Evolutionary conservation across 805 yeast species (phyloP), one percentile per base, ranked within the genome.

Genomic region (Metahyphopichia silvanorum): DNA sequence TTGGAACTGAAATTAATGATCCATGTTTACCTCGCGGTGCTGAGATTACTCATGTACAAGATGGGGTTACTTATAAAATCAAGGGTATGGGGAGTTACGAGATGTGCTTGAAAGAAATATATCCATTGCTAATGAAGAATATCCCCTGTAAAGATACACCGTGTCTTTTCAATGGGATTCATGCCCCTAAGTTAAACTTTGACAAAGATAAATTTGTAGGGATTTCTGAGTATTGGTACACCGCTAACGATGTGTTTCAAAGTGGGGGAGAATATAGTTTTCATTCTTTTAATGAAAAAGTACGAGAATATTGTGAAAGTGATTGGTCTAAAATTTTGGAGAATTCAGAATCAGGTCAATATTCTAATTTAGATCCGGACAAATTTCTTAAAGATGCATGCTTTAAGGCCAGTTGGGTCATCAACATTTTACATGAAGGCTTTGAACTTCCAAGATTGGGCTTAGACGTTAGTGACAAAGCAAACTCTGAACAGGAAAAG

Each of bases 151-250:
- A 63, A 16, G 96, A 86, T 37, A 80, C 77, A 22, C 98, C 97
- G 2, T 93, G 98, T 57, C 62, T 91, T 20, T 93, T 93, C 55
- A 88, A 89, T 57, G 98, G 98, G 20, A 87, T 87, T 11, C 97
- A 91, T 62, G 96, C 88, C 0, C 98, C 98, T 4, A 75, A 71
- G 19, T 77, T 93, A 39, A 87, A 89, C 60, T 87, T 86, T 51
- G 70, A 72, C 10, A 70, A 70, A 30, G 95, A 87, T 48, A 83
- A 78, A 48, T 89, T 93, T 58, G 83, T 93, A 18, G 98, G 98
- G 0, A 82, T 91, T 15, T 86, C 96, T 6, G 98, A 93, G 58
- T 93, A 87, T 62, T 93, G 98, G 97, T 91, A 93, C 54, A 87
- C 97, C 1, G 89, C 96, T 3, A 85, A 88, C 49, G 98, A 91